Evolutionary conservation across 2,329 filamentous ascomycete species (phyloP), one percentile per base, ranked within the genome.

Genomic region (Calonectria henricotiae): DNA sequence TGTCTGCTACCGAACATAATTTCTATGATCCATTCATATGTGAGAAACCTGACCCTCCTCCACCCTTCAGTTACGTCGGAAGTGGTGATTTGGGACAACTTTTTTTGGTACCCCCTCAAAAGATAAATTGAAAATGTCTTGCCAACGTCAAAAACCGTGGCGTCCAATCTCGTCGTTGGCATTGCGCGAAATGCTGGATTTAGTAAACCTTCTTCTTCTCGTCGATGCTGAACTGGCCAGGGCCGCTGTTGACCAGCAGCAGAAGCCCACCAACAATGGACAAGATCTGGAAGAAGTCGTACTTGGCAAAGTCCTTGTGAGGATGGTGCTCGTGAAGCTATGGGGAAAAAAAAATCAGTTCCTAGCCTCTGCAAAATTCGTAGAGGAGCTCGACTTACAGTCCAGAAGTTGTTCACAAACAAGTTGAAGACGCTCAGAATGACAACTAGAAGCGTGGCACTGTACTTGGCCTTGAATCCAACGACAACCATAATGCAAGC

Each of bases 181-280:
- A 62, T 41, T 47, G 55, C 9, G 51, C 39, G 39, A 35, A 51
- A 32, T 58, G 37, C n/a, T 46, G 47, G 65, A 54, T 67, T 76
- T 89, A 99, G 87, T 99, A 99, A 77, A 99, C 96, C 90, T 99
- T 99, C 92, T 99, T 99, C 94, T 99, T 99, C 91, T 99, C 96
- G 85, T 99, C 96, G 84, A 98, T 96, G 83, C 94, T 97, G 88
- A 98, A 93, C 84, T 98, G 95, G 74, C 96, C 96, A 11, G 96
- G 96, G 72, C 96, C 96, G 90, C 96, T 98, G 90, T 99, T 99
- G 86, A 98, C 95, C 76, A 99, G 90, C 75, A 99, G 92, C 69
- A 99, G 89, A 68, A 99, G 93, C 83, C 96, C 96, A 74, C 96
- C 96, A 75, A 98, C 96, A 82, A 99, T 99, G 63, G 96, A 99